phyloP scores from a whole-genome alignment of 306 rosid genomes.

The Dryas alaskensis region DNA sequence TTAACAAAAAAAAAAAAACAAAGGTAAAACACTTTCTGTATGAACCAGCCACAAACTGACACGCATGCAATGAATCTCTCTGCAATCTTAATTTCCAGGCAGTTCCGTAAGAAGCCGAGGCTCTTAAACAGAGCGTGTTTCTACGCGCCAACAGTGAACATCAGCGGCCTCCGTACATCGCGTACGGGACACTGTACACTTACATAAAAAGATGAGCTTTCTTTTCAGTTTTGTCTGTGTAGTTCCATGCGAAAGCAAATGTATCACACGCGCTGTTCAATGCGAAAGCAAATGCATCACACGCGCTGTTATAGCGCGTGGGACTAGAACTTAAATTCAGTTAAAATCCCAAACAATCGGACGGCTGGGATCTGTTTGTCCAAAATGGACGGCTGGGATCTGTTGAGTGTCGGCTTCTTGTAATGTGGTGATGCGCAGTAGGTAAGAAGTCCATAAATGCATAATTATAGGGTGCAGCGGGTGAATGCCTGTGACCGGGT shows the following conservation, averaged over 20 bases:
- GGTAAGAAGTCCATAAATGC: slow-evolving; percentile 24
- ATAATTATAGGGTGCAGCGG: not conserved
- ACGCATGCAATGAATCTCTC: not conserved
- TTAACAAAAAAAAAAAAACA: not conserved
- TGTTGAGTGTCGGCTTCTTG: not conserved
- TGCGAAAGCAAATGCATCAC: too few species aligned
- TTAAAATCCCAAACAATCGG: not conserved
- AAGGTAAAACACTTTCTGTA: not conserved
- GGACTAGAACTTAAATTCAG: not conserved
- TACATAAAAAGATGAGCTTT: not conserved
- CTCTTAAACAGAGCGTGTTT: not conserved
- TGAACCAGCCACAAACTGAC: not conserved
- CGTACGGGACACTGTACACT: not conserved
- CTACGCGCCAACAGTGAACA: not conserved
- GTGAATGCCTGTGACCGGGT: slow-evolving; percentile 26
- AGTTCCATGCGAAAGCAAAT: too few species aligned
- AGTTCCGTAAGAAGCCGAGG: not conserved
- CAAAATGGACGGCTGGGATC: not conserved
- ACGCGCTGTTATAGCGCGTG: not conserved
- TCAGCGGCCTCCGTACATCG: not conserved
- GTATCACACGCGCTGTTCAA: not conserved
- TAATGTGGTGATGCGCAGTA: slow-evolving; percentile 16
- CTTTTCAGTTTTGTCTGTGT: not conserved
- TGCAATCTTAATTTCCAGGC: not conserved
- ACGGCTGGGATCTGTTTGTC: not conserved